Evolutionary conservation across 2,329 filamentous ascomycete species (phyloP), one percentile per base, ranked within the genome.

Genomic region (Penicillium freii): DNA sequence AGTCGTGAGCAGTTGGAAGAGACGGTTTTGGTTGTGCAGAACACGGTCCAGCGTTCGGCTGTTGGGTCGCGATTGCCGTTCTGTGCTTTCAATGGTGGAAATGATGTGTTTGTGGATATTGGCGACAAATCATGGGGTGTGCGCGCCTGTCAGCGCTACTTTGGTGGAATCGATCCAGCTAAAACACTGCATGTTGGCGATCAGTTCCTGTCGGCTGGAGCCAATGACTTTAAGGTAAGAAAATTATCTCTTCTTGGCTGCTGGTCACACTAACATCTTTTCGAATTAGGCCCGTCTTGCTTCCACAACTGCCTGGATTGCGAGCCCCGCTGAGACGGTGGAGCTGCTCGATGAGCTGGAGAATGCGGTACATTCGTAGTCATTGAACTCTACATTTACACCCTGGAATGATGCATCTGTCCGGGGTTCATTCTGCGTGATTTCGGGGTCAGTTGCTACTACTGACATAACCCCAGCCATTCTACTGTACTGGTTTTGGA

Each of bases 101-200:
- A 94, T 61, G 94, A 99, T 73, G 92, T 97, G 42, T 99, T 99
- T 75, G 92, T 99, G 53, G 94, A 99, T 73, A 97, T 99, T 69
- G 94, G 94, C 55, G 94, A 99, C 78, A 99, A 99, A 78, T 92
- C 88, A 52, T 96, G 92, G 89, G 94, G 94, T 62, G 94, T 99
- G 3, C 83, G 90, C 34, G 91, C 92, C 4, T 97, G 92, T 72
- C 94, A 99, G 78, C 84, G 87, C 57, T 96, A 91, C 80, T 96
- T 97, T 72, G 89, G 89, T 4, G 85, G 81, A 1, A 84, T 97
- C 65, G 81, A 83, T 49, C 89, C 87, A 4, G 85, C 88, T 62
- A 89, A 89, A 69, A 97, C 92, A 9, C 80, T 99, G 57, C 94
- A 99, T 76, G 91, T 99, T 5, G 94, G 94, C 15, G 86, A 99